Evolutionary conservation across 2,329 filamentous ascomycete genomes (phyloP).

Genomic region (Proliferodiscus dingleyae): DNA sequence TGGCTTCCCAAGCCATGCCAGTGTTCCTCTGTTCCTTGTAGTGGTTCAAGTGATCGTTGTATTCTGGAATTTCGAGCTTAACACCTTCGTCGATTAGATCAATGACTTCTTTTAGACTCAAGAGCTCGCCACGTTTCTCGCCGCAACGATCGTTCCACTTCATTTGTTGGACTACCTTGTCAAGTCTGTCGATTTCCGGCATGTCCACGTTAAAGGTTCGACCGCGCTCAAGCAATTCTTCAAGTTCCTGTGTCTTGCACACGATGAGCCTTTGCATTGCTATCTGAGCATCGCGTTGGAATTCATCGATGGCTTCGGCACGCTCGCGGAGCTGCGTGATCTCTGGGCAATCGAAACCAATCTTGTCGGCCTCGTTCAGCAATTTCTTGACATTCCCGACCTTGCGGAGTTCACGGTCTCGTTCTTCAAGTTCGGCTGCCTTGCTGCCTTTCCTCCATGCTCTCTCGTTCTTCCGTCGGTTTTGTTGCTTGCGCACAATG

Average conservation of each 20-base stretch:
- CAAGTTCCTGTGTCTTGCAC: conserved; percentile 68
- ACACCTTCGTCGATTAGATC: conserved; percentile 74
- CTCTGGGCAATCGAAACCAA: conserved; percentile 91
- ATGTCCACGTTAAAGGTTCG: conserved; percentile 88
- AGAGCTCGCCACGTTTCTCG: conserved; percentile 55
- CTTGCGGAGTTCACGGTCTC: conserved; percentile 77
- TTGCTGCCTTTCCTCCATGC: conserved; percentile 73
- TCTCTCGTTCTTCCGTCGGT: conserved; percentile 90
- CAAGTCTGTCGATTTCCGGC: conserved; percentile 78
- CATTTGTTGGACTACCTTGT: conserved; percentile 75
- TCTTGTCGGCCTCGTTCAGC: conserved; percentile 74
- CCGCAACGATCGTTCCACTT: conserved; percentile 82
- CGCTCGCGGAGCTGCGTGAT: conserved; percentile 82
- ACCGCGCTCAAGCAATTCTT: conserved; percentile 86
- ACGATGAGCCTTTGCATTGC: conserved; percentile 63
- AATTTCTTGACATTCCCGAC: conserved; percentile 84
- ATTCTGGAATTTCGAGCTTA: conserved; percentile 71
- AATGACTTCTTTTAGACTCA: conserved; percentile 73
- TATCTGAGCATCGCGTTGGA: conserved; percentile 69
- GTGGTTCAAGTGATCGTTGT: conserved; percentile 72
- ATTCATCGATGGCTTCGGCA: conserved; percentile 76
- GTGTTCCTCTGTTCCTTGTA: conserved; percentile 71
- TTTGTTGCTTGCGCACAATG: conserved; percentile 95
- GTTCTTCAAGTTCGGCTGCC: conserved; percentile 77
- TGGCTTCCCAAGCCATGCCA: conserved; percentile 85